phyloP scores from a whole-genome alignment of 2,329 filamentous ascomycete species.

The Cercospora brassicicola region DNA sequence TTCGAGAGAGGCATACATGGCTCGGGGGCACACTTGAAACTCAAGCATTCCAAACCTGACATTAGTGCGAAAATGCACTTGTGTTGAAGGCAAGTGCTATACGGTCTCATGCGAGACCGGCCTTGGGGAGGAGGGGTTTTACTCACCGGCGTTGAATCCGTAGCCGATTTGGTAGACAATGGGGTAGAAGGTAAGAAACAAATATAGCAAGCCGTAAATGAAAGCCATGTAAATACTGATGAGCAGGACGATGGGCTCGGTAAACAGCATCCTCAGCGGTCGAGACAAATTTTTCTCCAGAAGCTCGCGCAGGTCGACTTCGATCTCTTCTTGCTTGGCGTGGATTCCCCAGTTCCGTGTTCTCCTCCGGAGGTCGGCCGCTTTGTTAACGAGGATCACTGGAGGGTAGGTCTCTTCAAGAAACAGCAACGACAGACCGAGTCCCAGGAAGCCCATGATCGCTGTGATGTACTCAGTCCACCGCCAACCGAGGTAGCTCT shows the following conservation, averaged over 20 bases:
- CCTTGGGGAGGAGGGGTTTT: too few relatives aligned
- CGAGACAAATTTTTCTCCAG: constrained; percentile 41
- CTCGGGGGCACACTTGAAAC: too few relatives aligned
- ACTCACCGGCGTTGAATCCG: constrained; percentile 64
- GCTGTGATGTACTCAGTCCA: constrained; percentile 54
- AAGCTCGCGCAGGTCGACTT: constrained; percentile 41
- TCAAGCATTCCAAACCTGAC: too few relatives aligned
- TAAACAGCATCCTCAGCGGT: constrained; percentile 51
- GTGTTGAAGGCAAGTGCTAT: too few relatives aligned
- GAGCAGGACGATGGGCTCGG: constrained; percentile 52
- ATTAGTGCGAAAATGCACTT: too few relatives aligned
- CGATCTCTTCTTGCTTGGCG: constrained; percentile 49
- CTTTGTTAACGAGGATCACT: constrained; percentile 58
- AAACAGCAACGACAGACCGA: constrained; percentile 53
- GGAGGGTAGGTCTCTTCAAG: constrained; percentile 61
- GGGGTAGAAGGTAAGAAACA: constrained; percentile 82
- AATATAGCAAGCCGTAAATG: constrained; percentile 64
- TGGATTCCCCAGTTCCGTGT: constrained; percentile 62
- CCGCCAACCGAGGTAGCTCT: constrained; percentile 48
- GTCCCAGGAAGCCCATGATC: constrained; percentile 57
- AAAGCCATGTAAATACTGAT: constrained; percentile 45
- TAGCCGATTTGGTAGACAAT: constrained; percentile 70
- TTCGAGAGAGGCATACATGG: too few relatives aligned
- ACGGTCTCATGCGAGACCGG: too few relatives aligned
- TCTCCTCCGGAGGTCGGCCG: constrained; percentile 54